These are phyloP conservation scores for Daldinia grandis DNA, from an alignment of 495 filamentous ascomycete species.

Conservation along the genomic window DNA sequence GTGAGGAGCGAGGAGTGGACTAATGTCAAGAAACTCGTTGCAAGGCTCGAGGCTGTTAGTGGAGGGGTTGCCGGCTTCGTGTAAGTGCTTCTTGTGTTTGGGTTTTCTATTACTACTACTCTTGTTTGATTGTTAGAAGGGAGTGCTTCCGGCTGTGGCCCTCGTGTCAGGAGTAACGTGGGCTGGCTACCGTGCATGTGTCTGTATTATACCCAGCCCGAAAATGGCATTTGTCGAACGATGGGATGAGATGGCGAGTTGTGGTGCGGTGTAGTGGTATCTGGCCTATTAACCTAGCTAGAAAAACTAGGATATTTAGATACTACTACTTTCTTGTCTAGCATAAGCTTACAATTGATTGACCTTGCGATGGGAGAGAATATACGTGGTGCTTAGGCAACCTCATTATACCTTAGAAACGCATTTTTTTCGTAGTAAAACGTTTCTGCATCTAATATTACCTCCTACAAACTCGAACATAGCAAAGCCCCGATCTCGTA, in stretches of 20 bases:
- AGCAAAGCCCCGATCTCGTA: not conserved
- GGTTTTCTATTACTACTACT: not conserved
- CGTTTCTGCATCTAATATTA: slow-evolving; percentile 3
- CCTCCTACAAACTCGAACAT: slow-evolving; percentile 12
- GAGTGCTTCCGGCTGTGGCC: slow-evolving; percentile 12
- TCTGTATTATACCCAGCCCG: slow-evolving; percentile 33
- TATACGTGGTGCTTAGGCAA: not conserved
- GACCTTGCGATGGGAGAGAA: not conserved
- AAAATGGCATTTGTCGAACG: slow-evolving; percentile 17
- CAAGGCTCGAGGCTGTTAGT: slow-evolving; percentile 65
- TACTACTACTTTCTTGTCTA: slow-evolving; percentile 6
- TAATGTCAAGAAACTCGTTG: slow-evolving; percentile 84
- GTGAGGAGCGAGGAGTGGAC: slow-evolving; percentile 89
- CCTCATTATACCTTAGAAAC: slow-evolving; percentile 1
- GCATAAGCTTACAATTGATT: slow-evolving; percentile 3
- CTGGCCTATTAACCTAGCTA: not conserved
- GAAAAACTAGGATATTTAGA: slow-evolving; percentile 18
- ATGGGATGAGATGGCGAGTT: slow-evolving; percentile 6
- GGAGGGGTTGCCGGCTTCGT: slow-evolving; percentile 46
- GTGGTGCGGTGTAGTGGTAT: slow-evolving; percentile 8
- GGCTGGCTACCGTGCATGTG: slow-evolving; percentile 4
- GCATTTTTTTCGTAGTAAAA: slow-evolving; percentile 5
- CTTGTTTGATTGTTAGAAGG: not conserved
- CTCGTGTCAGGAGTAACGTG: not conserved
- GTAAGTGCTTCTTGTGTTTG: slow-evolving; percentile 18